Conservation (phyloP, 495 filamentous ascomycete genomes). For the Penicillium lagena region DNA sequence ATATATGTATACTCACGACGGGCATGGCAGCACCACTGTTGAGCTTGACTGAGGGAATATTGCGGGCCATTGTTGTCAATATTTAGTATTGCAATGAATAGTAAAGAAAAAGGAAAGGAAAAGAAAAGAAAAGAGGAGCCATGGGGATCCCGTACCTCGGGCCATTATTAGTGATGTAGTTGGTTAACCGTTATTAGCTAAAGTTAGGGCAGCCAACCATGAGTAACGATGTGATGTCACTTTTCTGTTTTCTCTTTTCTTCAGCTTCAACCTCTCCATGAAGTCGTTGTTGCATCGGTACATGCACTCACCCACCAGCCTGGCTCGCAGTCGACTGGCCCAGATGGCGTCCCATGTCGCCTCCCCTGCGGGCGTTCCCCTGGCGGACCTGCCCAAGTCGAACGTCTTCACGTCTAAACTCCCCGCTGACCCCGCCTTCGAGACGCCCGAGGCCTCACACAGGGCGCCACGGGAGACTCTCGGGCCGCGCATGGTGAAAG, state of each 20-base stretch:
- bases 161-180: too few species aligned
- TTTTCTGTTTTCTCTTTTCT: background rate
- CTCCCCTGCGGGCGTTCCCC: constrained; percentile 30
- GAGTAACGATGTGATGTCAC: background rate
- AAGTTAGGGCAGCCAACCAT: too few species aligned
- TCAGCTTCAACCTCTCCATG: constrained; percentile 6
- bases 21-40: constrained; percentile 71
- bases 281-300: constrained; percentile 1
- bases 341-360: constrained; percentile 52
- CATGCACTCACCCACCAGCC: constrained; percentile 19
- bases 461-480: constrained; percentile 69
- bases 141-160: too few species aligned
- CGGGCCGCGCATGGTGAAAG: constrained; percentile 76
- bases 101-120: background rate
- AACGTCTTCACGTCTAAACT: constrained; percentile 76
- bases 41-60: constrained; percentile 50
- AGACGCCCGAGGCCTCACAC: constrained; percentile 74
- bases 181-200: too few species aligned
- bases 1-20: constrained; percentile 41
- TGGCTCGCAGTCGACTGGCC: constrained; percentile 15
- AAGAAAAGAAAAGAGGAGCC: too few species aligned
- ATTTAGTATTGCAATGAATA: constrained; percentile 8
- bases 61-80: background rate
- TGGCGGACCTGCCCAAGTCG: constrained; percentile 76
- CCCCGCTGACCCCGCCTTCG: constrained; percentile 71